Base-by-base conservation (phyloP, 495 filamentous ascomycete species). In the Trichoderma erinaceum region DNA sequence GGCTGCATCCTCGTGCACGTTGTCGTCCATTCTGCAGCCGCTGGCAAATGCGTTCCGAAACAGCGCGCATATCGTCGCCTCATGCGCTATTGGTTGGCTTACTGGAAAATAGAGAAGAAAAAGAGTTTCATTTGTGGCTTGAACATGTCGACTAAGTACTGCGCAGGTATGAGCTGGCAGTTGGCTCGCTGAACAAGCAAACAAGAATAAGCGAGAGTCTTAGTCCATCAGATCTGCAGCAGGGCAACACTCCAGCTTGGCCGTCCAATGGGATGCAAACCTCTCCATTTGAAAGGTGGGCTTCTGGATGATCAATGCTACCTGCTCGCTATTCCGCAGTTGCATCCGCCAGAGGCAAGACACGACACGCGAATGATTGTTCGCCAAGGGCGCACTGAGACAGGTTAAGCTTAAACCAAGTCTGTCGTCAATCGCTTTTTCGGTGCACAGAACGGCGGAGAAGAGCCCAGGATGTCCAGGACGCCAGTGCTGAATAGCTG, bases 341-440 rank as follows among this genome's bases (percentile, higher is more conserved):
- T 52, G 21, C 48, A 52, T 5, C 48, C 21, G 21, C 10, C 48
- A 52, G 35, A 52, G 48, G 48, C 48, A 2, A 52, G 48, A 52
- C 48, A 52, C 48, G 48, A 52, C 18, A 52, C 21, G 44, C 12
- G 44, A 48, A n/a, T 48, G 44, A 48, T n/a, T 48, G 48, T 11
- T 52, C 46, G 48, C 10, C 48, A 23, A 52, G 48, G 48, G 48
- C 48, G 48, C n/a, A 18, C 21, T 52, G 48, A 52, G 48, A 52
- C 48, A 52, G 18, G 48, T 52, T 52, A 52, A 52, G 48, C 48
- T 52, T 52, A 52, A 52, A 52, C 48, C n/a, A 52, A 52, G 48
- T 52, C 16, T 21, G 48, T 52, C 16, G 18, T 18, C 21, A 38
- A 7, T 18, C 43, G 43, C 21, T 52, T 29, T 29, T 29, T 52